Evolutionary conservation across 495 filamentous ascomycete genomes (phyloP), one percentile per base, ranked within the genome.

Genomic region (Neurospora africana): DNA sequence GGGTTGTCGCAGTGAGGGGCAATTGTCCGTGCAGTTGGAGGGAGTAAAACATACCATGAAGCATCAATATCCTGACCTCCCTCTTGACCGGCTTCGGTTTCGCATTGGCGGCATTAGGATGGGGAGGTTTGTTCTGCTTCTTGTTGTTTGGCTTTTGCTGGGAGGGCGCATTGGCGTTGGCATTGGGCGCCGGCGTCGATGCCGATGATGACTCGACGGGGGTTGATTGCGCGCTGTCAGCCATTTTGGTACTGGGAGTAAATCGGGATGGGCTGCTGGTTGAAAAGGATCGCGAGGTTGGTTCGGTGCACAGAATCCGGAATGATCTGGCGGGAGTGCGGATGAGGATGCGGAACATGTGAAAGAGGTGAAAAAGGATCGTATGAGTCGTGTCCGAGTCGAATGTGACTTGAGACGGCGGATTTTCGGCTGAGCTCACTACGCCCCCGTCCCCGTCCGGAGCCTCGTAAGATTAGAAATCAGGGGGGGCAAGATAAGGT

Each of bases 51-150:
- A 3, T 73, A 87, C 86, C 87, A 75, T 89, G 87, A 38, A 89
- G 81, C 87, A 89, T 89, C 17, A 89, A 76, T 72, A 88, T 85
- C 71, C 83, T 85, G 36, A 88, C 71, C 74, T 85, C 78, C 68
- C 73, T 83, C 75, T 80, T 84, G 44, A 73, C 77, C 27, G 74
- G 71, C 68, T 65, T 74, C 19, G 70, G 71, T 23, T 72, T 73
- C 61, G 47, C 40, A 21, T 69, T 74, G 71, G 39, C 68, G 21
- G 39, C 53, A 61, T 61, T 61, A 1, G 53, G 23, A 61, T 61
- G 53, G 1, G 53, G 53, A 17, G 27, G 53, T 65, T 6, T 65
- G 27, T 33, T 65, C 15, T 35, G 27, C 27, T 58, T 71, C 35
- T 47, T 68, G 30, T 19, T 65, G 37, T 43, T 44, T 15, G 43